Base-by-base conservation (phyloP, 2,329 filamentous ascomycete genomes). In the Fusarium protoensiforme region DNA sequence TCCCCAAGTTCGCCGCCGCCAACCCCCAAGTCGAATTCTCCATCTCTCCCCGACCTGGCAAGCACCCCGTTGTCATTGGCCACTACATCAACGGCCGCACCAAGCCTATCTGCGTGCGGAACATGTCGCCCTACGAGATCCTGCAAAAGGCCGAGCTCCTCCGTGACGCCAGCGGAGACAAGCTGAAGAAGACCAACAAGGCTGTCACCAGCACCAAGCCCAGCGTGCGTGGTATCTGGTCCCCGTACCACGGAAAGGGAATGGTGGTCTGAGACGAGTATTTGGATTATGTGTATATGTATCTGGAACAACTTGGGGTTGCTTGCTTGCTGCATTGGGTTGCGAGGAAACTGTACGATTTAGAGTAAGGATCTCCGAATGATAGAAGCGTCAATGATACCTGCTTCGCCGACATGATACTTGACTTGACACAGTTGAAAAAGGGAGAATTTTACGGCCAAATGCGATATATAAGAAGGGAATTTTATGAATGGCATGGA, bases 11-110 rank as follows among this genome's bases (percentile, higher is more conserved):
- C 85, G 95, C 95, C 64, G 86, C 90, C 76, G 85, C 88, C 78
- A 94, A 98, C 84, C 95, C 96, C 33, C 90, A 94, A 82, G 92
- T 98, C 87, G 95, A 98, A 85, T 94, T 99, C 84, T 91, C 91
- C 79, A 91, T 99, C 68, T 97, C 95, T 41, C 96, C 96, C 20
- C 92, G 95, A 75, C 96, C 95, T n/a, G 87, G 91, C 77, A 93
- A 93, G 80, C 96, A 98, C 84, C 96, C 96, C 39, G 90, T 98
- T 71, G 91, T 99, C 78, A 91, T 92, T 78, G 96, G 94, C 66
- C 90, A 94, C 83, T 99, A 97, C 85, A 94, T 98, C 87, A 98
- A 98, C 82, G 95, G 96, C 71, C 89, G 91, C 31, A 88, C 93
- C 71, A 96, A 96, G 83, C 89, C 94, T 11, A 90, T 98, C 61